Evolutionary conservation across 2,329 filamentous ascomycete species (phyloP).

Genomic region (Aureobasidium namibiae): DNA sequence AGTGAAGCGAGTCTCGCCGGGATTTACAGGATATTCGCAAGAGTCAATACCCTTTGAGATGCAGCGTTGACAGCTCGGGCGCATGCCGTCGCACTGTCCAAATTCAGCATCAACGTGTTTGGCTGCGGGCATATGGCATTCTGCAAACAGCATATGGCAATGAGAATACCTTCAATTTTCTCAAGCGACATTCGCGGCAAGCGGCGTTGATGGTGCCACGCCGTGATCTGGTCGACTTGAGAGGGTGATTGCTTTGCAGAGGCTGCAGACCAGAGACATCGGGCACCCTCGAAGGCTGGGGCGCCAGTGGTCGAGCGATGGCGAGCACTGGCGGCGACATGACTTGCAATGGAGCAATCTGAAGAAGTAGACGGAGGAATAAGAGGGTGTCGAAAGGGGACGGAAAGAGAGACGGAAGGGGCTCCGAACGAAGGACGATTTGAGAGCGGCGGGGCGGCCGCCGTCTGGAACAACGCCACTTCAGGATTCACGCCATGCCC

Average conservation of each 20-base stretch:
- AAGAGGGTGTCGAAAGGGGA: background rate
- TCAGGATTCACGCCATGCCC: background rate
- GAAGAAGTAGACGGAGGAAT: background rate
- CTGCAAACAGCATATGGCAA: too few species aligned
- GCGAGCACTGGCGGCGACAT: background rate
- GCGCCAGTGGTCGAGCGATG: background rate
- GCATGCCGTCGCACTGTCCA: conserved; percentile 2
- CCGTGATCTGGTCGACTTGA: background rate
- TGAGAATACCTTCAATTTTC: conserved; percentile 4
- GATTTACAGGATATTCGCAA: conserved; percentile 1
- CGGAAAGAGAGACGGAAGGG: background rate
- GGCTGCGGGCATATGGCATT: too few species aligned
- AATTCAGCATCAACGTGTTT: background rate
- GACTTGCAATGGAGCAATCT: background rate
- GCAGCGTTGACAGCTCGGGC: conserved; percentile 4
- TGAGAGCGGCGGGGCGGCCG: background rate
- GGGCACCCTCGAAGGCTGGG: background rate
- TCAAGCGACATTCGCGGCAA: conserved; percentile 4
- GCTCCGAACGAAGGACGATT: background rate
- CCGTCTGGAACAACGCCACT: background rate
- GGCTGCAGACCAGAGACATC: background rate
- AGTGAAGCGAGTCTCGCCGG: conserved; percentile 10
- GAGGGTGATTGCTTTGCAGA: background rate
- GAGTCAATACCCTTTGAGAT: background rate
- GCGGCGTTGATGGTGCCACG: conserved; percentile 6